These are phyloP conservation scores for Cyberlindnera euphorbiae DNA, from an alignment of 805 yeast genomes.

Conservation along the genomic window DNA sequence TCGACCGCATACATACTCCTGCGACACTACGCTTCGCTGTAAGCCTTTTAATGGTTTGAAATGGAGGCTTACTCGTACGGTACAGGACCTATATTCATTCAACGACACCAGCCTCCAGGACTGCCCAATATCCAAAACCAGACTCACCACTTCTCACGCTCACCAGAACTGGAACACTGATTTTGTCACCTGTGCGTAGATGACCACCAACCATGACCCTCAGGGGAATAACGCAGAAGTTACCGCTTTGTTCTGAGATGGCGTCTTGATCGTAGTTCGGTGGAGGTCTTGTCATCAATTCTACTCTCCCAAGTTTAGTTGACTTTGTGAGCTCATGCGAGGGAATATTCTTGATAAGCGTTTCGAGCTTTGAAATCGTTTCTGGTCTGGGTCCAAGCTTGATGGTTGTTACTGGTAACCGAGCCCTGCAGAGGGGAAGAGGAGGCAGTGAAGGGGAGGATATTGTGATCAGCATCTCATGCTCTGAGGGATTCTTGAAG, in stretches of 20 bases:
- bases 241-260: constrained; percentile 22
- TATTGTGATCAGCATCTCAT: constrained; percentile 10
- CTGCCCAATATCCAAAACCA: constrained; percentile 21
- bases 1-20: too few relatives aligned
- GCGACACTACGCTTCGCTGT: too few relatives aligned
- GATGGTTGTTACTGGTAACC: constrained; percentile 19
- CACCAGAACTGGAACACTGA: constrained; percentile 22
- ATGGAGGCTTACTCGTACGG: too few relatives aligned
- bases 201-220: constrained; percentile 4
- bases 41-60: neutral
- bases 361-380: constrained; percentile 17
- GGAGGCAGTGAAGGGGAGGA: constrained; percentile 8
- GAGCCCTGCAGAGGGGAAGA: constrained; percentile 3
- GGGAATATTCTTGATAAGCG: constrained; percentile 26
- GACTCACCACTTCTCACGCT: constrained; percentile 16
- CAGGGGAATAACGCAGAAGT: constrained; percentile 29
- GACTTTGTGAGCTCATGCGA: constrained; percentile 24
- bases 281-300: constrained; percentile 24
- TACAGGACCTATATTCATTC: too few relatives aligned
- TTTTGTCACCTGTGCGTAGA: neutral
- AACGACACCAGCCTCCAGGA: constrained; percentile 11
- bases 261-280: constrained; percentile 8
- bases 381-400: constrained; percentile 16
- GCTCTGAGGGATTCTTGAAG: constrained; percentile 18
- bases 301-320: constrained; percentile 28